Base-by-base conservation (phyloP, 1,284 basidiomycete species). In the Apiotrichum mycotoxinovorans region DNA sequence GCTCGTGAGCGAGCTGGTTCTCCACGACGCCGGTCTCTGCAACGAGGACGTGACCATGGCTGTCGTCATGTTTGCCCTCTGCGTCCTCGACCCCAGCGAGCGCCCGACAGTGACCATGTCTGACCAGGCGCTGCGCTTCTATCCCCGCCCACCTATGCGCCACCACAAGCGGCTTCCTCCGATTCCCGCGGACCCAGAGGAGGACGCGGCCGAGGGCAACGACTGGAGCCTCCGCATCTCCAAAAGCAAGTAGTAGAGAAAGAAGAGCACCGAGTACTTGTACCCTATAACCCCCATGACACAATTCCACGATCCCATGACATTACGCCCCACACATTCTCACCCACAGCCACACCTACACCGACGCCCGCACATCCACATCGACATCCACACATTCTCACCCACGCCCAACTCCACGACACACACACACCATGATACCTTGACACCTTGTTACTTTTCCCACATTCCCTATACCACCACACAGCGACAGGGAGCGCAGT, bases 41-140 rank as follows among this genome's bases (percentile, higher is more conserved):
- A 12, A 14, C 26, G 44, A 41, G 9, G 38, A 20, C 5, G 44
- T 54, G 18, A 59, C 57, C 11, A n/a, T 52, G 20, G 53, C 53
- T 5, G 20, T 37, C 15, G 34, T 46, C 33, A 15, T 55, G 45
- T 52, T 55, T n/a, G 57, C 57, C 7, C 40, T 59, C 3, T 20
- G 27, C 15, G 34, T 46, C 7, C 35, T 59, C 38, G 30, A 22
- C 33, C 38, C 46, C 38, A 5, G 7, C 35, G 48, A 44, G 5
- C 57, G 57, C 7, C 57, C 53, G 15, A 55, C 25, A 22, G 34
- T 44, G 23, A 51, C 44, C 27, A 59, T 59, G 53, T 40, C 40
- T 18, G 35, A 55, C 44, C 38, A 49, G 33, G 41, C 33, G 45
- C 33, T 48, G 5, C 30, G n/a, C 14, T 48, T 34, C 33, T 48